Percentiles rank a stretch among this genome's conserved stretches.
These are phyloP conservation scores for Cynara cardunculus DNA, from an alignment of 129 eudicot species.

Conservation along the genomic window DNA sequence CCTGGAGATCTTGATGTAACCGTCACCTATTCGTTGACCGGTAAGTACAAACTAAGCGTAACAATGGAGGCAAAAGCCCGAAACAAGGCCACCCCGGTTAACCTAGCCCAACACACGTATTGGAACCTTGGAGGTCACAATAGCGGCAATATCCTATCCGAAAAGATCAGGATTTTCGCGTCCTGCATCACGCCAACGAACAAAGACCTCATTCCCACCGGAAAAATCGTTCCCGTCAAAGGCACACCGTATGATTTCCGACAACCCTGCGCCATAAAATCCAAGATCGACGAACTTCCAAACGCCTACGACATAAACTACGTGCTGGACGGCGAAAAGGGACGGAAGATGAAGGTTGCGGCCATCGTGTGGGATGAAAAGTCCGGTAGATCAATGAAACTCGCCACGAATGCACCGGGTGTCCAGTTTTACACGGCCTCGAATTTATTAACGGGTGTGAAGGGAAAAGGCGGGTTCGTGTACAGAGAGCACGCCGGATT, in stretches of 20 bases:
- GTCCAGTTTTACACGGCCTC: constrained; percentile 72
- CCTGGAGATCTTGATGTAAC: constrained; percentile 64
- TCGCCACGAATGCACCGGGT: constrained; percentile 57
- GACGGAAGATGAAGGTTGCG: constrained; percentile 42
- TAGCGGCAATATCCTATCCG: constrained; percentile 56
- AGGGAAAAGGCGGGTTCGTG: constrained; percentile 71
- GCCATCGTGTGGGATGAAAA: constrained; percentile 59
- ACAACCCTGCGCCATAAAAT: constrained; percentile 45
- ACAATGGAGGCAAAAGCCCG: constrained; percentile 59
- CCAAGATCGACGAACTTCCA: constrained; percentile 53
- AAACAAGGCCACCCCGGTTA: constrained; percentile 89
- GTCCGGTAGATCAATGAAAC: constrained; percentile 53
- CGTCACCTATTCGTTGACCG: constrained; percentile 53
- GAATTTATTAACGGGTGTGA: constrained; percentile 46
- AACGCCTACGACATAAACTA: constrained; percentile 74
- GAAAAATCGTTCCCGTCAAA: constrained; percentile 48
- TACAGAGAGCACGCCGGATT: constrained; percentile 65
- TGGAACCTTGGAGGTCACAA: constrained; percentile 94
- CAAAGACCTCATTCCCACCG: constrained; percentile 65
- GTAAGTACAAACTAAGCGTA: constrained; percentile 48
- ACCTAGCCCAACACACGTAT: constrained; percentile 80
- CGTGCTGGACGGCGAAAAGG: constrained; percentile 46
- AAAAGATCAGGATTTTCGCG: constrained; percentile 54
- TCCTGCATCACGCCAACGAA: constrained; percentile 65
- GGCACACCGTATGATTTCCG: constrained; percentile 79